Evolutionary conservation across 2,329 filamentous ascomycete genomes (phyloP).

Genomic region (Hansfordia pulvinata): DNA sequence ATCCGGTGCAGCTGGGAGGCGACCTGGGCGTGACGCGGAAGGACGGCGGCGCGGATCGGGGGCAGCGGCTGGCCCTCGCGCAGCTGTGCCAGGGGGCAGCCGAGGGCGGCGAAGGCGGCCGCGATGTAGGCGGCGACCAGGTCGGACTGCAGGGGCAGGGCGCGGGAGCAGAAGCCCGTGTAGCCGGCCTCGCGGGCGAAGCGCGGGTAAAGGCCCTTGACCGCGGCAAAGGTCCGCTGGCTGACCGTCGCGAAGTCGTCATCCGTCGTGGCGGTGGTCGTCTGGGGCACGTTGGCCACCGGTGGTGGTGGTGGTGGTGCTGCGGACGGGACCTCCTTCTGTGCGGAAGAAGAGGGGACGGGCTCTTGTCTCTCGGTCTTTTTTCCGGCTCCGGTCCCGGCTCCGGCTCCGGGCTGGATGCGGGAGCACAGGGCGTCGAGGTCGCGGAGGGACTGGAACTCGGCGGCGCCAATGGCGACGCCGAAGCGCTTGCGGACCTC

Average conservation of each 20-base stretch:
- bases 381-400: slow-evolving; percentile 2
- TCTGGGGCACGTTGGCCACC: slow-evolving; percentile 1
- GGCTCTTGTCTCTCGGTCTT: slow-evolving; percentile 4
- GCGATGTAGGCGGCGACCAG: neutral
- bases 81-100: neutral
- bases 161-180: neutral
- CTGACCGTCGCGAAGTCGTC: no score
- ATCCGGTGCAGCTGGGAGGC: neutral
- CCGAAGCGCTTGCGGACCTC: slow-evolving; percentile 26
- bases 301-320: slow-evolving; percentile 1
- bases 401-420: slow-evolving; percentile 6
- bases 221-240: neutral
- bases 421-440: slow-evolving; percentile 13
- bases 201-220: neutral
- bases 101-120: neutral
- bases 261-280: slow-evolving; percentile 1
- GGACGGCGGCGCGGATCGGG: neutral
- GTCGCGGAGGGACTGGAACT: slow-evolving; percentile 16
- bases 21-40: neutral
- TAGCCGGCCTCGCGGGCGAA: neutral
- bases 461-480: slow-evolving; percentile 11
- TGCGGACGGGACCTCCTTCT: neutral
- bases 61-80: neutral
- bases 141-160: neutral
- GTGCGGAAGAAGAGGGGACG: slow-evolving; percentile 3